A percentile compares a stretch with the other conserved stretches of the same genome.
phyloP scores from a whole-genome alignment of 495 filamentous ascomycete genomes.

The Copromyces sp. region DNA sequence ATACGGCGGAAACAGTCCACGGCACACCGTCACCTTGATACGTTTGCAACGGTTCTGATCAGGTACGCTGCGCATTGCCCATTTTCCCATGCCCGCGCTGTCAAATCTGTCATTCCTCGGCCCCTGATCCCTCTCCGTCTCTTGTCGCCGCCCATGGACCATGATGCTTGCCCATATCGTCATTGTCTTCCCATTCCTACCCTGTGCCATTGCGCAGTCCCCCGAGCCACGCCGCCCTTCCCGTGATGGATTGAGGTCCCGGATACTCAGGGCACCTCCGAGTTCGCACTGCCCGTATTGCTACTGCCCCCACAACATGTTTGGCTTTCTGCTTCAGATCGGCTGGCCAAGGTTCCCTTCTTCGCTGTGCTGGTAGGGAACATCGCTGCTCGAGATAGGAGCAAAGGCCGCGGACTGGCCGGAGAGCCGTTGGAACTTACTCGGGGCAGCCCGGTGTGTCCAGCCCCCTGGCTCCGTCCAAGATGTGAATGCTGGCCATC shows the following conservation, averaged over 20 bases:
- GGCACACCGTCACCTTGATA: not conserved
- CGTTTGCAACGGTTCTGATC: not conserved
- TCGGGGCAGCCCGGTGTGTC: conserved; percentile 6
- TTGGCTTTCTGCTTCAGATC: not conserved
- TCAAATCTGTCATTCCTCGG: not conserved
- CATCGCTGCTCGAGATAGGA: conserved; percentile 4
- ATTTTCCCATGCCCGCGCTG: not conserved
- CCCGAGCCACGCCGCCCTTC: not conserved
- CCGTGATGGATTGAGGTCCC: not conserved
- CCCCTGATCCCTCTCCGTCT: not conserved
- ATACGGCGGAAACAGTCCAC: not conserved
- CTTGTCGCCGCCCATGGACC: not conserved
- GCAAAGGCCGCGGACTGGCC: conserved; percentile 2
- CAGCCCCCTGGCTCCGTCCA: conserved; percentile 12
- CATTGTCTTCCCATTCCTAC: not conserved
- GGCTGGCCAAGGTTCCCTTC: not conserved
- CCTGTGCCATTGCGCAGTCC: not conserved
- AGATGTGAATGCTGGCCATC: conserved; percentile 3
- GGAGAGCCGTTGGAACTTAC: conserved; percentile 1
- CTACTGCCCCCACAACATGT: not conserved
- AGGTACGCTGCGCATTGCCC: not conserved
- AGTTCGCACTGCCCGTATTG: not conserved
- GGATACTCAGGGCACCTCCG: not conserved
- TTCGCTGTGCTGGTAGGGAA: conserved; percentile 5
- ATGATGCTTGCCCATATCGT: not conserved